Conservation (phyloP, 179 eudicot genomes). For the Carnegiea gigantea region DNA sequence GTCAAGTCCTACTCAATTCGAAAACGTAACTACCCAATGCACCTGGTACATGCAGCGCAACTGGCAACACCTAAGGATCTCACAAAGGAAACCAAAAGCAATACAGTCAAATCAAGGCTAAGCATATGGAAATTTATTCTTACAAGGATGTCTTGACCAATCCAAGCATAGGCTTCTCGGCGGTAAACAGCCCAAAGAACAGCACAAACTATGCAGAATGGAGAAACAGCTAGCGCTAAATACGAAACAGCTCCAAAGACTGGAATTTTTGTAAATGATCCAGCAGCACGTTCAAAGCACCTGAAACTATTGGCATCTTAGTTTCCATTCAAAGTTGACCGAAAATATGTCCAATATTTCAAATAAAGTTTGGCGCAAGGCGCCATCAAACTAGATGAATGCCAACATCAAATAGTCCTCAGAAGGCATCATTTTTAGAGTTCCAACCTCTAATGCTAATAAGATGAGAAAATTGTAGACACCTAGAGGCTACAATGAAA, state of each 20-base stretch:
- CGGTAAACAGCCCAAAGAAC: slow-evolving; percentile 90
- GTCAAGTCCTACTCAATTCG: too few relatives aligned
- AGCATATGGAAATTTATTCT: slow-evolving; percentile 31
- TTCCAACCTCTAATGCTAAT: not conserved
- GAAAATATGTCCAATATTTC: not conserved
- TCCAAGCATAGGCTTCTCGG: slow-evolving; percentile 74
- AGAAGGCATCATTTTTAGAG: not conserved
- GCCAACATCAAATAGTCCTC: slow-evolving; percentile 3
- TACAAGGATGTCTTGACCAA: slow-evolving; percentile 99
- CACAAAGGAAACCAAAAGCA: slow-evolving; percentile 4
- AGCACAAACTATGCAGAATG: slow-evolving; percentile 85
- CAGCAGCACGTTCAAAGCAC: slow-evolving; percentile 78
- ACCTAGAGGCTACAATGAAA: not conserved
- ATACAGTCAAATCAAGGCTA: not conserved
- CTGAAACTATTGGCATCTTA: slow-evolving; percentile 58
- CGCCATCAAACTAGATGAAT: not conserved
- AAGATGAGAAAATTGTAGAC: not conserved
- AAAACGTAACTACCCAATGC: not conserved
- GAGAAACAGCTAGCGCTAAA: slow-evolving; percentile 76
- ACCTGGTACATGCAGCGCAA: not conserved
- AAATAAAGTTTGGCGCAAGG: not conserved
- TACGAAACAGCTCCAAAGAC: slow-evolving; percentile 81
- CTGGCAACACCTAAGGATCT: not conserved
- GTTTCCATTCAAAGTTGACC: not conserved
- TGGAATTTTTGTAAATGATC: slow-evolving; percentile 73